Evolutionary conservation across 257 asterid species (phyloP), one percentile per base, ranked within the genome.

Genomic region (Lantana camara): DNA sequence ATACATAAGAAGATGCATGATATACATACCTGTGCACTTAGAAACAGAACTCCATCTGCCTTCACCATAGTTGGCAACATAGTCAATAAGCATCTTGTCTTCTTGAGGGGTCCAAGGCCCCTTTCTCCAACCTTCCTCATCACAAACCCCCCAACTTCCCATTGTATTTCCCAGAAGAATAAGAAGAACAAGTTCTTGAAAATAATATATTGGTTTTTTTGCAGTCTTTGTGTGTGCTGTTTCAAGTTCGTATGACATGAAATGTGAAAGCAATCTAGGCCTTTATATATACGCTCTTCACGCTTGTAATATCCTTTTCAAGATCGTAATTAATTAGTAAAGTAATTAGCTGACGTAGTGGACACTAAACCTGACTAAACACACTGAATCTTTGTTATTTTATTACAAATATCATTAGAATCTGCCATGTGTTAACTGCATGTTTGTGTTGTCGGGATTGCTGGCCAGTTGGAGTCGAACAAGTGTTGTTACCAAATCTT

Each of bases 41-140:
- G 81, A 74, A 9, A 78, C 84, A 57, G 59, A 75, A 60, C 87
- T 82, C 87, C 87, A 82, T 76, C 87, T 73, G 40, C 87, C 87
- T 19, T 82, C 87, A 57, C 84, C 84, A 73, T 70, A 11, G 5
- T 37, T 51, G 63, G 50, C 60, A n/a, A 82, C 64, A 64, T 73
- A 70, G 34, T 73, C 57, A 52, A 66, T n/a, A 24, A 82, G 84
- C 34, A 82, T 60, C 71, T 41, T 57, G 45, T 82, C 87, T 70
- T 82, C 87, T 59, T 70, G 75, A 4, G 79, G 82, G 17, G 82
- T 82, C 87, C 87, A 82, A 1, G 82, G 82, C 57, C 84, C 87
- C 60, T 81, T 81, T 24, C 75, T 59, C 82, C 81, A 74, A 10
- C 58, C 68, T 34, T 46, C 12, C 57, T 59, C 67, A 50, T 59